phyloP scores from a whole-genome alignment of 140 eudicot genomes.

The Flaveria floridana region DNA sequence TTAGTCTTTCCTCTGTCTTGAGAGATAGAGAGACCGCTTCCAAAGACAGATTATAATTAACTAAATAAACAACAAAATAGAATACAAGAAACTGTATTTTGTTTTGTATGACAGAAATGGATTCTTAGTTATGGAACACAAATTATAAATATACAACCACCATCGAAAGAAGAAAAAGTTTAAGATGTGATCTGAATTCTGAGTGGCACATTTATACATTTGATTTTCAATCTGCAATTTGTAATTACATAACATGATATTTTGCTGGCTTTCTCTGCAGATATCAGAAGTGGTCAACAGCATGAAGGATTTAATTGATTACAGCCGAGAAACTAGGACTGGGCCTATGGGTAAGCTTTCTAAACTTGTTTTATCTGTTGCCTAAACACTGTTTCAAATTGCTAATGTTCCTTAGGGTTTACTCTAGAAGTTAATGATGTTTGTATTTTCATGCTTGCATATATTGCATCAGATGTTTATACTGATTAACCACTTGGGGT shows the following conservation, averaged over 20 bases:
- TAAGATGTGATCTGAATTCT: slow-evolving; percentile 14
- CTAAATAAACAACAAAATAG: background rate
- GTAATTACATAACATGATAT: slow-evolving; percentile 13
- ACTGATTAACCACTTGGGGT: slow-evolving; percentile 1
- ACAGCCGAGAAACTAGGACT: slow-evolving; percentile 78
- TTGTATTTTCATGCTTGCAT: background rate
- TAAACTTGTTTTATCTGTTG: slow-evolving; percentile 12
- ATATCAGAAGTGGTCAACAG: slow-evolving; percentile 99
- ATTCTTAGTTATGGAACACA: slow-evolving; percentile 12
- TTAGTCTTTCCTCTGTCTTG: too few relatives aligned
- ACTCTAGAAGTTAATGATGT: background rate
- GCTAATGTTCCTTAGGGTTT: slow-evolving; percentile 11
- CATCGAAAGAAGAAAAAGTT: background rate
- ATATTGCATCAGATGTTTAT: background rate
- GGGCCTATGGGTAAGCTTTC: slow-evolving; percentile 91
- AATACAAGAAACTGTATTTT: slow-evolving; percentile 8
- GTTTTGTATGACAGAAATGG: slow-evolving; percentile 11
- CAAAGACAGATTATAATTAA: background rate
- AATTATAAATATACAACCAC: background rate
- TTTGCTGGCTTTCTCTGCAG: slow-evolving; percentile 46
- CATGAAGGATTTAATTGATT: slow-evolving; percentile 98
- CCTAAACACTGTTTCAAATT: slow-evolving; percentile 11
- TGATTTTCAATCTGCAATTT: slow-evolving; percentile 11
- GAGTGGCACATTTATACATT: background rate
- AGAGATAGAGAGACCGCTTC: too few relatives aligned